Conservation (phyloP, 169 alveolate genomes). For the Amoebophrya sp. region DNA sequence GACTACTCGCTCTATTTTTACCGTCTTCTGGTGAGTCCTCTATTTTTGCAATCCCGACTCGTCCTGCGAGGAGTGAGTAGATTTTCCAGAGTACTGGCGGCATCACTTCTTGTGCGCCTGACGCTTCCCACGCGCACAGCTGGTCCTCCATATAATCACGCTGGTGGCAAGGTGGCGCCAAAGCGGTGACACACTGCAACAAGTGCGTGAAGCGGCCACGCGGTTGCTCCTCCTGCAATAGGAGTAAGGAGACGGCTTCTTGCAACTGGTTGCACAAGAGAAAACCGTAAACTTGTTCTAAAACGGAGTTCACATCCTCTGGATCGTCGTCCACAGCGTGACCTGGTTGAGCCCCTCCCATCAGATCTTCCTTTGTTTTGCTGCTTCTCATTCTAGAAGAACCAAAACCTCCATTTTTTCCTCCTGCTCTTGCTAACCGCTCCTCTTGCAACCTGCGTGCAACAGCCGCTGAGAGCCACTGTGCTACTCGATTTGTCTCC, state of each 20-base stretch:
- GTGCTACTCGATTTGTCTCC: neutral
- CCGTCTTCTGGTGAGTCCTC: neutral
- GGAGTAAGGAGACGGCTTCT: neutral
- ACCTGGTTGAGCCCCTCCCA: neutral
- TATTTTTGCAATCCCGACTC: neutral
- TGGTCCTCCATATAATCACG: neutral
- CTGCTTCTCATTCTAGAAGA: neutral
- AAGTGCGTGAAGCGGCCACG: neutral
- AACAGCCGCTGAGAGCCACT: neutral
- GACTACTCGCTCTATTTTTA: too few species aligned
- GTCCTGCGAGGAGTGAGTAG: neutral
- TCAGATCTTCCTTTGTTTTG: neutral
- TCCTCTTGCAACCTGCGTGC: neutral
- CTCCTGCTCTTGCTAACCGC: too few species aligned
- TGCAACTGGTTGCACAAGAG: neutral
- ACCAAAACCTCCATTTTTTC: too few species aligned
- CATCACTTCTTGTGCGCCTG: neutral
- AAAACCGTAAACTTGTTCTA: neutral
- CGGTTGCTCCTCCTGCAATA: neutral
- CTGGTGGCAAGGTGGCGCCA: neutral
- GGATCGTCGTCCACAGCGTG: neutral
- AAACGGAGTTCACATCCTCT: neutral
- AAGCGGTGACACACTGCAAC: neutral
- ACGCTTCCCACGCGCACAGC: neutral
- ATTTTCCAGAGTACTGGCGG: neutral